Base-by-base conservation (phyloP, 2,329 filamentous ascomycete species). In the Hymenoscyphus fructigenus region DNA sequence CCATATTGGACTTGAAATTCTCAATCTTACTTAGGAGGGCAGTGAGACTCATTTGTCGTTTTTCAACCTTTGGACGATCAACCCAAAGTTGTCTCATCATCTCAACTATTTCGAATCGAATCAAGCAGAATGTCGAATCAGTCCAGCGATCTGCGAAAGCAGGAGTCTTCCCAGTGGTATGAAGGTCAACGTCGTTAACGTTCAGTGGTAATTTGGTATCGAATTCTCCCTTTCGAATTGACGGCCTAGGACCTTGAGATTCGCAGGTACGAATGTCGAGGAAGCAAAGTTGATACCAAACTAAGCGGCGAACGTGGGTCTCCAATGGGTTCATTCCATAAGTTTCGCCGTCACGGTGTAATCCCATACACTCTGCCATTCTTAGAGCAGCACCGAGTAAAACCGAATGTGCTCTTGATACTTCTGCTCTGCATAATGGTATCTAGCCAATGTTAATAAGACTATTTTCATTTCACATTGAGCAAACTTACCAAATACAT, bases 211-310 rank as follows among this genome's bases (percentile, higher is more conserved):
- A 82, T 66, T 84, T 86, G 0, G 90, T 92, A 70, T 92, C 89
- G 75, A 89, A 93, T 71, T 93, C 90, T 26, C 91, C 89, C 47
- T 84, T 81, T n/a, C 88, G 84, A 62, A 93, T 91, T 61, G 86
- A 84, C 0, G 89, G 88, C 28, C 87, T 83, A 9, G 90, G 90
- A 0, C 90, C 91, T 67, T 91, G 90, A 1, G 88, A 85, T 76
- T 93, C 90, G 71, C 87, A 91, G 0, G 90, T 92, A 47, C 89
- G 83, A 64, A 92, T 84, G 73, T 93, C 91, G 9, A 93, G 81
- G 74, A 91, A 91, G 75, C 89, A 92, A 23, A 93, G 81, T 71
- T 93, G 90, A 73, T 92, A 88, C 91, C 90, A 93, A 38, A 92
- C 81, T 47, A 92, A 78, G 4, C 90, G 85, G 14, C 90, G 85